Evolutionary conservation across 2,329 filamentous ascomycete genomes (phyloP).

Genomic region (Leptographium procerum): DNA sequence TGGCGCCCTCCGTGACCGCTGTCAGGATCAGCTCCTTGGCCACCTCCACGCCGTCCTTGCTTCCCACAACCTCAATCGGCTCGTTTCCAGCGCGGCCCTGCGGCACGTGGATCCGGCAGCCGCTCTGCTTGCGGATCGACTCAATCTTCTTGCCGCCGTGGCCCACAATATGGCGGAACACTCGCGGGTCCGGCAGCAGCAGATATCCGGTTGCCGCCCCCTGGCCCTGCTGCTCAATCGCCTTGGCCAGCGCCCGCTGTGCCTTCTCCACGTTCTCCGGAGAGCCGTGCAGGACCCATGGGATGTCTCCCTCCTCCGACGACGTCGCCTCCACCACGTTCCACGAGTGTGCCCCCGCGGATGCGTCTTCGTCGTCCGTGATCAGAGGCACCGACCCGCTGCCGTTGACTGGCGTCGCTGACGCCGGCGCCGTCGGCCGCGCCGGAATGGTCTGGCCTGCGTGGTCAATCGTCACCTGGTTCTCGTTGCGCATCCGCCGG

Average conservation of each 20-base stretch:
- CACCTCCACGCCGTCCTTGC: constrained; percentile 67
- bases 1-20: constrained; percentile 54
- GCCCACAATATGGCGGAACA: constrained; percentile 85
- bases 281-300: constrained; percentile 78
- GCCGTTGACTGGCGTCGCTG: constrained; percentile 39
- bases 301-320: constrained; percentile 55
- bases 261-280: constrained; percentile 74
- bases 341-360: constrained; percentile 68
- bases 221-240: constrained; percentile 59
- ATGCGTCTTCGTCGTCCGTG: constrained; percentile 65
- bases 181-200: constrained; percentile 76
- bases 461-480: constrained; percentile 86
- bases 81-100: constrained; percentile 49
- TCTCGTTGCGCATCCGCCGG: constrained; percentile 75
- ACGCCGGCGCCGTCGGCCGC: constrained; percentile 44
- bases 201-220: constrained; percentile 74
- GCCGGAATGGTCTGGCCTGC: constrained; percentile 66
- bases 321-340: constrained; percentile 53
- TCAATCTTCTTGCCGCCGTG: constrained; percentile 86
- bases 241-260: constrained; percentile 57
- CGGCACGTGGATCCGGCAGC: constrained; percentile 88
- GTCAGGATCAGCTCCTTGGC: constrained; percentile 83
- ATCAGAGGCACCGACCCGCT: constrained; percentile 74
- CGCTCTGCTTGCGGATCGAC: constrained; percentile 79
- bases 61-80: constrained; percentile 82